Base-by-base conservation (phyloP, 441 rosid genomes). In the Francoa sonchifolia region DNA sequence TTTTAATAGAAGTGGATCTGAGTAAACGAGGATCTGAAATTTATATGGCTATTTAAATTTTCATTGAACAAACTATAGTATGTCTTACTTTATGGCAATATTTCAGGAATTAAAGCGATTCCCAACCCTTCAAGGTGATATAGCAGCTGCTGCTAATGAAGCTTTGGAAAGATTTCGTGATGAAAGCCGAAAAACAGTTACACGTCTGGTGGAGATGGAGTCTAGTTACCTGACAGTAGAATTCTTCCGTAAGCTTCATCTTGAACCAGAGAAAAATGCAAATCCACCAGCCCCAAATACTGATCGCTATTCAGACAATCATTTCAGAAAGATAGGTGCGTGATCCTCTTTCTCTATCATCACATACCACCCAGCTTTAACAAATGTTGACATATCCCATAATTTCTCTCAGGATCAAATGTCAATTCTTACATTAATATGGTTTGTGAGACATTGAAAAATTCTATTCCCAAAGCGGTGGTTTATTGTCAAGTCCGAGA, bases 191-290 rank as follows among this genome's bases (percentile, higher is more conserved):
- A 90, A 55, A 65, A 86, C 96, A 20, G 95, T 90, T 60, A 39
- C 65, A 16, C 68, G 96, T 54, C 71, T 90, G 44, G 99, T 90
- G 16, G 99, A 90, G 49, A 90, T 90, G 99, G 99, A 90, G 33
- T 82, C 99, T 48, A 80, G 85, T 72, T 86, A 90, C 63, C 70
- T 90, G 33, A 90, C 99, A 0, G 99, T 86, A 66, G 99, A 90
- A 37, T 90, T 90, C 67, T 90, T 90, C 70, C 65, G 99, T 54
- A 86, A 86, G 65, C 76, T 90, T 62, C 90, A 81, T 52, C 50
- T 67, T 6, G 95, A 86, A 58, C 76, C 94, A 18, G 95, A 82
- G 59, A 86, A 64, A 57, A 50, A 19, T 55, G 47, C 61, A 31
- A 70, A 74, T 49, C 71, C 66, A 31, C 60, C 79, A 50, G 59